Base-by-base conservation (phyloP, 495 filamentous ascomycete genomes). In the Opeltia flavorubescens region DNA sequence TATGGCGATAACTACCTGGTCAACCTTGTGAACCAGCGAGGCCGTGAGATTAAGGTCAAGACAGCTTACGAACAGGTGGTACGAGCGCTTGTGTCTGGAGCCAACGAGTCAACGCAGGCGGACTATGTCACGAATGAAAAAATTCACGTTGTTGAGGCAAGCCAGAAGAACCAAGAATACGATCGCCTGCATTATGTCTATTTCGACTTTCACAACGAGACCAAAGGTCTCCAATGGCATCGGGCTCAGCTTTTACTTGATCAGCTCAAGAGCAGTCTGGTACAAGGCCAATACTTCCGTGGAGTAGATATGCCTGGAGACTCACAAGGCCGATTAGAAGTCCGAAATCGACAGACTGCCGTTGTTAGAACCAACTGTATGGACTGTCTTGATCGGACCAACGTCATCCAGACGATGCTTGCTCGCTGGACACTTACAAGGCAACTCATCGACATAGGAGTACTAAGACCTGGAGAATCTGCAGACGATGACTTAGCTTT, bases 181-280 rank as follows among this genome's bases (percentile, higher is more conserved):
- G 87, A 95, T 59, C 78, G 78, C 26, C 67, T 96, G 13, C 87
- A 98, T 57, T 98, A 98, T 58, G 63, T 95, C 47, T 96, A 96
- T 68, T 96, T 98, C 54, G 93, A 98, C 67, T 96, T 89, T 62
- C 91, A 98, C 66, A 88, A 84, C 59, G 91, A 98, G 65, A 96
- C 93, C 25, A 94, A 91, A 63, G 86, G 86, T 24, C 68, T 96
- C 26, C 76, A 84, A 55, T 95, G 89, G 89, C 83, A 98, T 59
- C 84, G 87, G 17, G 89, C 88, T 2, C 79, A 88, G 64, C 62
- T 93, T 29, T 75, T 98, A 4, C 70, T 96, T 54, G 81, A 94
- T 55, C 79, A 83, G 45, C 66, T 98, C 31, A 71, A 75, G 24
- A 75, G 83, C 23, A 79, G 78, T 13, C 68, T 98, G 2, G 57